Evolutionary conservation across 2,329 filamentous ascomycete species (phyloP).

Genomic region (Aphanocladium album): DNA sequence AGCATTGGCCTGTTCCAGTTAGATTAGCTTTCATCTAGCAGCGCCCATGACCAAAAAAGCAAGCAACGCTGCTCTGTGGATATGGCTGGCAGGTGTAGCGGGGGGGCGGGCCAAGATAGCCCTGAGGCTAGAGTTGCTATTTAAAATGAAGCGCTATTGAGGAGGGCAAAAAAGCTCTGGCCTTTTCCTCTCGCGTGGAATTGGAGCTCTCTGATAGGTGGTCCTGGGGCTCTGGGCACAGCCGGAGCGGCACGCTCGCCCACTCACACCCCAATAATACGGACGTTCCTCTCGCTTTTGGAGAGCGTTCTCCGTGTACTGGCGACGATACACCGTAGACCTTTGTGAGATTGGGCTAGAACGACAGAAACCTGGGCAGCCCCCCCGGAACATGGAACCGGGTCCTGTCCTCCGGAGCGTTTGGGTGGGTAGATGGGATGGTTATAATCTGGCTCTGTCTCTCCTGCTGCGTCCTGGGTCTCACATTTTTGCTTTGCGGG

Average conservation of each 20-base stretch:
- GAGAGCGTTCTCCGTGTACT: neutral
- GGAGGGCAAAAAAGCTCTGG: neutral
- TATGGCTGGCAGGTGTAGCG: neutral
- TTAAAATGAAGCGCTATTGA: constrained; percentile 1
- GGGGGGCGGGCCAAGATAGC: neutral
- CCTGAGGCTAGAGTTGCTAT: neutral
- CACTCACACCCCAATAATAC: neutral
- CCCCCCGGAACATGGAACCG: neutral
- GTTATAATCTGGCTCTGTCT: constrained; percentile 12
- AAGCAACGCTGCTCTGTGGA: neutral
- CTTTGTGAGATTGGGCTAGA: neutral
- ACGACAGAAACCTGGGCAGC: neutral
- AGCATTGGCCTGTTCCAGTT: neutral
- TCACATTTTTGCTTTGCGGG: constrained; percentile 12
- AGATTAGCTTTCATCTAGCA: neutral
- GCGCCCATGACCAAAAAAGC: neutral
- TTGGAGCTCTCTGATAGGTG: neutral
- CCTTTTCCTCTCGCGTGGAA: neutral
- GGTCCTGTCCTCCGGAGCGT: neutral
- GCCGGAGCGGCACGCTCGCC: neutral
- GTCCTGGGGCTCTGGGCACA: neutral
- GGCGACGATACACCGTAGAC: neutral
- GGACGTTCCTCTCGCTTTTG: neutral
- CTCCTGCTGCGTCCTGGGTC: constrained; percentile 1
- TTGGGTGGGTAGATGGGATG: neutral